Base-by-base conservation (phyloP, 345 rosid species). In the Mercurialis annua region DNA sequence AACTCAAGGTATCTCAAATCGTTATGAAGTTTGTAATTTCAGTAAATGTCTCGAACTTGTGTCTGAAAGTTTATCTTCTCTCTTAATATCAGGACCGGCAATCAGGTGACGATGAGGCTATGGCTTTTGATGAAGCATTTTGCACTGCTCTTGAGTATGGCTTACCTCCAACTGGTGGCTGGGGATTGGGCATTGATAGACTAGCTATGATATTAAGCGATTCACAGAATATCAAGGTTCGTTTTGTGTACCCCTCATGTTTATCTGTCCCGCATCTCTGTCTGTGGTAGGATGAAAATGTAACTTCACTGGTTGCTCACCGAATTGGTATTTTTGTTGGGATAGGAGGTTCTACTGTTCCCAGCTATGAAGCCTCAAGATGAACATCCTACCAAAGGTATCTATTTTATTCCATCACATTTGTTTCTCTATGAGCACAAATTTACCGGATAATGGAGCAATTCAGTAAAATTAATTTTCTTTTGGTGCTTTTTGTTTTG, bases 311-410 rank as follows among this genome's bases (percentile, higher is more conserved):
- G 9, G 34, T 21, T 6, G 18, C 64, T 75, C 10, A 67, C 20
- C 34, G 6, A 10, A 26, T 68, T 44, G 74, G 71, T 51, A 36
- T 43, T 62, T 40, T 29, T 67, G 14, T 60, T 42, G 51, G 29
- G 23, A 63, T 86, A 92, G 98, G 98, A 94, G 80, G 99, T 94
- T 52, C 84, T 94, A 64, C 89, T 94, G 75, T 94, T 94, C 87
- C 98, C 99, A 38, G 97, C 98, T 15, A 94, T 94, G 99, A 92
- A 86, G 74, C 99, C 98, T 46, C 98, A 92, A 67, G 99, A 94
- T 2, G 98, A 94, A 47, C 74, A 87, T 26, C 49, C 90, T 1
- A 71, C 77, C 3, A 84, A 79, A 89, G 93, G 91, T 89, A 71
- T 27, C 16, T 23, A 6, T 52, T 24, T 11, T 0, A 4, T 51